Evolutionary conservation across 73 alveolate genomes (phyloP), one percentile per base, ranked within the genome.

Genomic region (Paramecium tetraurelia): DNA sequence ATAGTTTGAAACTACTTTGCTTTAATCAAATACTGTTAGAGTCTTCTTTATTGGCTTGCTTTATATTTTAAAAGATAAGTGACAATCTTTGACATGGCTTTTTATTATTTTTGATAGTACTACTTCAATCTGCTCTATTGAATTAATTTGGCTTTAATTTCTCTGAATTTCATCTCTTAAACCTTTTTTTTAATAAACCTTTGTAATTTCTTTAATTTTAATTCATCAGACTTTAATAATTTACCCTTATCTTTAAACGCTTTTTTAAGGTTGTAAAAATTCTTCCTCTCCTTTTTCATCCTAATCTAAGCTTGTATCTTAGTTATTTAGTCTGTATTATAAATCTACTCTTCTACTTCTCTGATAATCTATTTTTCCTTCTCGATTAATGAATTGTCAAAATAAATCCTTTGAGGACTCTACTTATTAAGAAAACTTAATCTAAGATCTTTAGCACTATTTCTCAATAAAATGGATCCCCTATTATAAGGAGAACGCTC

Each of bases 271-370:
- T 80, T 80, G 11, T 40, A 44, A 80, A 31, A 80, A 1, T 48
- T 80, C 31, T 80, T 80, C 31, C 90, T 80, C 14, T 40, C 90
- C 12, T 80, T 24, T 22, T 80, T 80, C 90, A 80, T 80, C 46
- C 90, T 80, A 35, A 44, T 24, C 22, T 44, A 80, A 3, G 90
- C 90, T 44, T 80, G 43, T 22, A 80, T 80, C 4, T 24, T 80
- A 38, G 48, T 44, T 2, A 80, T 80, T 24, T 80, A 16, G 10
- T 41, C 16, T 24, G 75, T 63, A 20, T 80, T 80, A 44, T 80
- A 80, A 20, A 80, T 80, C 20, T 80, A 46, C 14, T 21, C 57
- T 46, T 80, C 90, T n/a, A 80, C 75, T 44, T 80, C 90, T 20
- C 90, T 14, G 5, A 80, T 80, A 44, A 80, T 80, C 12, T 44